Percentiles rank a stretch among this genome's conserved stretches.
phyloP scores from a whole-genome alignment of 1,139 yeast species.

The Yamadazyma atlantica region DNA sequence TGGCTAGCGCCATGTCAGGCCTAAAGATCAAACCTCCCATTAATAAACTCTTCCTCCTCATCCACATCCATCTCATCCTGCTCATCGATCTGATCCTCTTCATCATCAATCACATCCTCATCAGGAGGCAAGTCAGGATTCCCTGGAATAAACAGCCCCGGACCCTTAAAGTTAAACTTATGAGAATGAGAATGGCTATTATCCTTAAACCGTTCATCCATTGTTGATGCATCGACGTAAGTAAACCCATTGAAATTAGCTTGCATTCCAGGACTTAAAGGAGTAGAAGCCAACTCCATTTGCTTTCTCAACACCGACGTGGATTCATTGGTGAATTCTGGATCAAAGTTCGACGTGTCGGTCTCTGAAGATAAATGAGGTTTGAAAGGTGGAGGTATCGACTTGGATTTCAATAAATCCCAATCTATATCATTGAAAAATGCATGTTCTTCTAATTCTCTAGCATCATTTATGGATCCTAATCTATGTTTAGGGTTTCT shows the following conservation, averaged over 20 bases:
- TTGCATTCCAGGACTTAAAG: conserved; percentile 90
- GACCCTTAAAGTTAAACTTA: conserved; percentile 51
- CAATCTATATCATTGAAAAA: conserved; percentile 91
- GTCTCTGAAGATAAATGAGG: conserved; percentile 90
- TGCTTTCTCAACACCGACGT: conserved; percentile 77
- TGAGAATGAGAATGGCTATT: conserved; percentile 32
- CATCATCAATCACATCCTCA: conserved; percentile 76
- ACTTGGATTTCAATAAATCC: conserved; percentile 73
- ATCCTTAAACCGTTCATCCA: conserved; percentile 72
- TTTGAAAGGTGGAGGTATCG: conserved; percentile 95
- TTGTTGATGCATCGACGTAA: conserved; percentile 90
- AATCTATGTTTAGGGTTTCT: conserved; percentile 93
- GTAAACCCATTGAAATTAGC: conserved; percentile 96
- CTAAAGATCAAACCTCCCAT: conserved; percentile 82
- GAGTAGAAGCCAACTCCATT: conserved; percentile 68
- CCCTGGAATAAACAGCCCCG: conserved; percentile 75
- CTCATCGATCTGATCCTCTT: conserved; percentile 58
- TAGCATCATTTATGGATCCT: conserved; percentile 88
- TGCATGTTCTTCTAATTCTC: conserved; percentile 87
- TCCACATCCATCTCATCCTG: conserved; percentile 52
- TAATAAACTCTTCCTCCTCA: conserved; percentile 75
- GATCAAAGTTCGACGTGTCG: conserved; percentile 95
- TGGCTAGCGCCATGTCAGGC: too few species aligned
- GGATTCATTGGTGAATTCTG: conserved; percentile 91
- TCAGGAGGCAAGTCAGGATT: conserved; percentile 79